phyloP scores from a whole-genome alignment of 2,329 filamentous ascomycete genomes.

The Penicillium decumbens region DNA sequence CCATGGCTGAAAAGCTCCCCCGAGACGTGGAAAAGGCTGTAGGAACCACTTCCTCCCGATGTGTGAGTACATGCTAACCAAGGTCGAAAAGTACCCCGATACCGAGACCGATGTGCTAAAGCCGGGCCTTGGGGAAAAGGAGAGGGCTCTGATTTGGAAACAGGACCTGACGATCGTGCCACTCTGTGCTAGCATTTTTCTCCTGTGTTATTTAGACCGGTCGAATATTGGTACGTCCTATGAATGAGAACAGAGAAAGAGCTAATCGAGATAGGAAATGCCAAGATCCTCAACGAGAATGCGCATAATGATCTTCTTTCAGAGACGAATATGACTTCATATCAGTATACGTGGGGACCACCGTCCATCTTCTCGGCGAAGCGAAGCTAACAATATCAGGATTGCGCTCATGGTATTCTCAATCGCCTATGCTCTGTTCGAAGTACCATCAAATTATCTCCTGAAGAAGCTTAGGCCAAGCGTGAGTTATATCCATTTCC shows the following conservation, averaged over 20 bases:
- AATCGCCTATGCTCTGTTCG: constrained; percentile 48
- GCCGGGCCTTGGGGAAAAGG: constrained; percentile 14
- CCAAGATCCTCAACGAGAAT: constrained; percentile 60
- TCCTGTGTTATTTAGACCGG: constrained; percentile 64
- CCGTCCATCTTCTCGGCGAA: background rate
- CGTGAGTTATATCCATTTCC: constrained; percentile 19
- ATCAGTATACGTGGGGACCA: constrained; percentile 52
- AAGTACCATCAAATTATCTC: constrained; percentile 49
- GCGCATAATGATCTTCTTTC: constrained; percentile 59
- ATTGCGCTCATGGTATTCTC: constrained; percentile 48
- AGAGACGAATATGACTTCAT: constrained; percentile 57
- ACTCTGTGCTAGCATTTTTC: constrained; percentile 59
- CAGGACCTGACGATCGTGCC: constrained; percentile 63
- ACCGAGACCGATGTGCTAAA: constrained; percentile 3
- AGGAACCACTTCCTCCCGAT: constrained; percentile 12
- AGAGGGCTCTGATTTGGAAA: constrained; percentile 48
- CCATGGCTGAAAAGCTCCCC: constrained; percentile 18
- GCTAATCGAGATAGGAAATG: constrained; percentile 45
- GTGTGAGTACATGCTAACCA: background rate
- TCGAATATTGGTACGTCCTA: constrained; percentile 57
- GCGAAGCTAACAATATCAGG: constrained; percentile 19
- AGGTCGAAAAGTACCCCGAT: constrained; percentile 6
- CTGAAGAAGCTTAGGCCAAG: constrained; percentile 47
- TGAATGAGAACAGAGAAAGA: background rate
- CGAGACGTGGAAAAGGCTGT: constrained; percentile 13